phyloP scores from a whole-genome alignment of 108 stramenopile species.

The Poteriospumella lacustris region DNA sequence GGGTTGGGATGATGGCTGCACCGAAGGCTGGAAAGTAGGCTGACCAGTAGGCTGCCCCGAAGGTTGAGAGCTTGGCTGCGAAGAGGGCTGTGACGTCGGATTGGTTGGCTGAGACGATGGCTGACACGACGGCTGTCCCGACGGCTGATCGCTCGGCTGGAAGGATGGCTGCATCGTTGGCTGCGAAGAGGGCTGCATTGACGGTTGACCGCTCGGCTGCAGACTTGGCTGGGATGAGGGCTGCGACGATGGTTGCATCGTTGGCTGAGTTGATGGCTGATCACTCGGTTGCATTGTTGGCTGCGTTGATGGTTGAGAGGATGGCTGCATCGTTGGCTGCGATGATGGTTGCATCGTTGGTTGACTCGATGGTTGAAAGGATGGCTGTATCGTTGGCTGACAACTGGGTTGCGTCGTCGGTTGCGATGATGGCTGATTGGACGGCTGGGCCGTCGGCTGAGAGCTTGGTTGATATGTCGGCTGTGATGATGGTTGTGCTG shows the following conservation, averaged over 20 bases:
- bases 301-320: not conserved
- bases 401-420: not conserved
- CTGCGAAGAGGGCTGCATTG: not conserved
- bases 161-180: not conserved
- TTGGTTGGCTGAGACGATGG: not conserved
- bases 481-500: not conserved
- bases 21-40: conserved; percentile 1
- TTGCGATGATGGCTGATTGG: not conserved
- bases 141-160: not conserved
- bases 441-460: not conserved
- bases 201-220: not conserved
- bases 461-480: not conserved
- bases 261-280: no score
- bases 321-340: not conserved
- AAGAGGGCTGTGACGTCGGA: not conserved
- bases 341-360: not conserved
- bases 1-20: conserved; percentile 15
- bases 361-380: not conserved
- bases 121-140: not conserved
- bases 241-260: no score
- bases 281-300: not conserved
- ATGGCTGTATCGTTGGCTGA: not conserved
- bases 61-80: not conserved
- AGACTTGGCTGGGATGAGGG: not conserved
- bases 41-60: not conserved